Conservation (phyloP, 768 basidiomycete species). For the Suillus variegatus region DNA sequence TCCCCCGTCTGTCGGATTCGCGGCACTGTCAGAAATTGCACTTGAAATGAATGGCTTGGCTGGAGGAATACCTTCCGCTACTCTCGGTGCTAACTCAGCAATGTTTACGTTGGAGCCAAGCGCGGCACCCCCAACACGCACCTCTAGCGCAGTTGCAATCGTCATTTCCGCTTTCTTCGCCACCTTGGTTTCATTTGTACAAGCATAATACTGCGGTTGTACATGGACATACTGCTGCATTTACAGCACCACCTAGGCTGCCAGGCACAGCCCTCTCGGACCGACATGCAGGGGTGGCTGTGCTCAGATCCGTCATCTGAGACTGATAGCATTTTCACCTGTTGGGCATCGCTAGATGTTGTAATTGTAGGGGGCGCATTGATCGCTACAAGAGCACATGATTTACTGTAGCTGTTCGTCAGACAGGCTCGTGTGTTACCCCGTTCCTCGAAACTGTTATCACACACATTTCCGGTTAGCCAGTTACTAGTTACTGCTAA, state of each 20-base stretch:
- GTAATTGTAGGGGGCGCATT: neutral
- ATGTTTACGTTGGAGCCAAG: conserved; percentile 13
- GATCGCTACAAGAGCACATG: neutral
- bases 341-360: neutral
- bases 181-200: conserved; percentile 2
- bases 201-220: neutral
- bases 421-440: neutral
- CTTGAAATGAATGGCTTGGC: conserved; percentile 27
- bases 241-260: neutral
- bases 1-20: conserved; percentile 54
- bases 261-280: neutral
- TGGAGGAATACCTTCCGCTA: conserved; percentile 22
- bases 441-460: neutral
- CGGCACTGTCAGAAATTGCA: conserved; percentile 36
- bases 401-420: neutral
- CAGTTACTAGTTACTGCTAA: neutral
- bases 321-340: neutral
- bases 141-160: neutral
- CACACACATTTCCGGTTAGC: neutral
- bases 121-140: conserved; percentile 16
- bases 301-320: neutral
- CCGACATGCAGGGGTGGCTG: neutral
- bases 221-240: neutral
- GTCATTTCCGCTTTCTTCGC: conserved; percentile 16
- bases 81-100: conserved; percentile 20